These are phyloP conservation scores for Erigeron philadelphicus DNA, from an alignment of 140 eudicot genomes.

Conservation along the genomic window DNA sequence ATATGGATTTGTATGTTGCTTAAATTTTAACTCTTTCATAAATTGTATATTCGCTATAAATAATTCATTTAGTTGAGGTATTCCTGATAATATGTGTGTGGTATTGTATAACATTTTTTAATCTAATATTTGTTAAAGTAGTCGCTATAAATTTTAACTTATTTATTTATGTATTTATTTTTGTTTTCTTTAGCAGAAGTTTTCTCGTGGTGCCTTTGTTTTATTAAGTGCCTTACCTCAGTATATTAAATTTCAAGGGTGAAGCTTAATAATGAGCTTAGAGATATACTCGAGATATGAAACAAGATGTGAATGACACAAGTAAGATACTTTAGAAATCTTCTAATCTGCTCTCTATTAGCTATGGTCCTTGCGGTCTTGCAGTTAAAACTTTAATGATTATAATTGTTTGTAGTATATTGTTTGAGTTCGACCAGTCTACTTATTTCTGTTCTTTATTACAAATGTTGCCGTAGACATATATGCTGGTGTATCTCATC, in stretches of 20 bases:
- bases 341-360: slow-evolving; percentile 6
- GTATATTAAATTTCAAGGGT: not conserved
- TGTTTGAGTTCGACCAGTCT: slow-evolving; percentile 9
- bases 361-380: slow-evolving; percentile 20
- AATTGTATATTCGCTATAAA: too few relatives aligned
- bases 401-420: not conserved
- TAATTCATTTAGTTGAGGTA: too few relatives aligned
- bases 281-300: not conserved
- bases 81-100: too few relatives aligned
- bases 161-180: too few relatives aligned
- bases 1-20: too few relatives aligned
- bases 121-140: too few relatives aligned
- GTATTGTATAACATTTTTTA: too few relatives aligned
- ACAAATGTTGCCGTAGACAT: not conserved
- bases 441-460: not conserved
- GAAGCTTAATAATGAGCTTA: slow-evolving; percentile 8
- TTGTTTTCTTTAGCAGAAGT: slow-evolving; percentile 3
- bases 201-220: slow-evolving; percentile 7
- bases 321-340: slow-evolving; percentile 14
- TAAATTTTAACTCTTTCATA: too few relatives aligned
- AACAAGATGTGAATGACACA: slow-evolving; percentile 29
- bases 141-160: too few relatives aligned
- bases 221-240: slow-evolving; percentile 29
- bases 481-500: not conserved
- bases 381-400: slow-evolving; percentile 10